phyloP scores from a whole-genome alignment of 768 basidiomycete species.

The Russula foetens region DNA sequence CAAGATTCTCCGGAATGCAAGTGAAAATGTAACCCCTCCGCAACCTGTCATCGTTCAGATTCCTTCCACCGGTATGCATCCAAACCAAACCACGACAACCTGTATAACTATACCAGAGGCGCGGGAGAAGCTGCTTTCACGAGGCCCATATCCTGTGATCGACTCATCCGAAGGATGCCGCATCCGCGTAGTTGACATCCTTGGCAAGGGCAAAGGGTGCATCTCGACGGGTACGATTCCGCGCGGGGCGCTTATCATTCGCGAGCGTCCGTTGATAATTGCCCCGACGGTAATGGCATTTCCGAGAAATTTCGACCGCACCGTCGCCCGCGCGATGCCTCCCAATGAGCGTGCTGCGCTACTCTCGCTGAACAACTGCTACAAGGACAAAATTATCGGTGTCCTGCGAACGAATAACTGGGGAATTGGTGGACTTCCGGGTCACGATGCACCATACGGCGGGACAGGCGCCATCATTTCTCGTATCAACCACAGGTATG shows the following conservation, averaged over 20 bases:
- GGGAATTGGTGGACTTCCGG: conserved; percentile 5
- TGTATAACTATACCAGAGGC: conserved; percentile 9
- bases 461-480: conserved; percentile 21
- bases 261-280: conserved; percentile 33
- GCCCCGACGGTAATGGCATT: conserved; percentile 15
- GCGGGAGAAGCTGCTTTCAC: conserved; percentile 4
- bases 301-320: conserved; percentile 1
- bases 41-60: conserved; percentile 1
- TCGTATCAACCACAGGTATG: conserved; percentile 22
- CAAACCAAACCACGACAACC: conserved; percentile 1
- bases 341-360: neutral
- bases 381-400: conserved; percentile 9
- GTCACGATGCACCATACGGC: conserved; percentile 20
- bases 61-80: neutral
- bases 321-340: conserved; percentile 1
- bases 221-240: conserved; percentile 27
- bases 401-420: conserved; percentile 9
- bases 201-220: conserved; percentile 26
- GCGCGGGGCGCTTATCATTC: conserved; percentile 29
- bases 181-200: conserved; percentile 5
- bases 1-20: conserved; percentile 1
- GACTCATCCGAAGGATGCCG: conserved; percentile 6
- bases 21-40: neutral
- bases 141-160: conserved; percentile 1
- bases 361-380: conserved; percentile 5